Conservation (phyloP, 805 yeast genomes). For the Brettanomyces bruxellensis region DNA sequence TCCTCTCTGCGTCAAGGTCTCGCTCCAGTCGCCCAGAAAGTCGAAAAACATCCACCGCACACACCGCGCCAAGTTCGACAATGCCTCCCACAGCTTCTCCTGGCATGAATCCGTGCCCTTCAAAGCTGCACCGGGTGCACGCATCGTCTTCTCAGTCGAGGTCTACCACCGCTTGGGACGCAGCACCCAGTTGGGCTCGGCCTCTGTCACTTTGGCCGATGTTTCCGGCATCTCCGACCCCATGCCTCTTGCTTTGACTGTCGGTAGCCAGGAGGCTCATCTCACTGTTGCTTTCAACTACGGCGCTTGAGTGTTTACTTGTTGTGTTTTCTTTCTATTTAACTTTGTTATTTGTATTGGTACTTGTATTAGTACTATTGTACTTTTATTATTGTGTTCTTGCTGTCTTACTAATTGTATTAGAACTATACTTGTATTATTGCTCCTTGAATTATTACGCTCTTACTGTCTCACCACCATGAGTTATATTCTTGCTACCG, state of each 20-base stretch:
- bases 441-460: too few relatives aligned
- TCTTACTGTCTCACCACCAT: too few relatives aligned
- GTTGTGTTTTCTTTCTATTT: neutral
- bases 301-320: slow-evolving; percentile 1
- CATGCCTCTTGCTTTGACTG: slow-evolving; percentile 25
- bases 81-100: slow-evolving; percentile 30
- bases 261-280: slow-evolving; percentile 23
- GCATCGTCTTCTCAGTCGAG: slow-evolving; percentile 49
- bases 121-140: slow-evolving; percentile 54
- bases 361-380: neutral
- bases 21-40: slow-evolving; percentile 29
- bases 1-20: slow-evolving; percentile 43
- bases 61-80: slow-evolving; percentile 40
- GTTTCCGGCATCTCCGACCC: slow-evolving; percentile 37
- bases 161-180: slow-evolving; percentile 70
- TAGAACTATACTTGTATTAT: too few relatives aligned
- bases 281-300: slow-evolving; percentile 34
- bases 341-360: neutral
- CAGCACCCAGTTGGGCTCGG: slow-evolving; percentile 53
- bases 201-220: slow-evolving; percentile 42
- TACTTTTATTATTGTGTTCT: too few relatives aligned
- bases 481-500: too few relatives aligned
- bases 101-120: slow-evolving; percentile 64
- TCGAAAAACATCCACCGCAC: slow-evolving; percentile 60
- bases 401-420: too few relatives aligned